Conservation (phyloP, 495 filamentous ascomycete genomes). For the Tuber calosporum region DNA sequence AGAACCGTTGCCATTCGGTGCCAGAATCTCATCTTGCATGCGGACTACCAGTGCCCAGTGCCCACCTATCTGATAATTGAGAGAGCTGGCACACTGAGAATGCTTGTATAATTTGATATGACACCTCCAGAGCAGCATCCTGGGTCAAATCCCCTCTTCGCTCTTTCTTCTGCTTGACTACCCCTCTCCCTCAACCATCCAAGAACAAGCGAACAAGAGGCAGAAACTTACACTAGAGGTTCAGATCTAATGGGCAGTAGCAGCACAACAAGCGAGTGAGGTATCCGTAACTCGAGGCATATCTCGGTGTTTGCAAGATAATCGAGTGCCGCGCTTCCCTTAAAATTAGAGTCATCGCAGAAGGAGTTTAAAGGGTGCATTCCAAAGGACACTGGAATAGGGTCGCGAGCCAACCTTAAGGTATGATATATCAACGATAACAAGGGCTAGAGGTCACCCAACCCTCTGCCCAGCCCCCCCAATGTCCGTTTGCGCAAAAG, state of each 20-base stretch:
- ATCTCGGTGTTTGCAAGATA: not conserved
- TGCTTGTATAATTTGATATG: not conserved
- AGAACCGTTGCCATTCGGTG: not conserved
- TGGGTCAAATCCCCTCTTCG: not conserved
- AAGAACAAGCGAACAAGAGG: not conserved
- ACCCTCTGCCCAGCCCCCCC: too few relatives aligned
- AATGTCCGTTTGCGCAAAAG: too few relatives aligned
- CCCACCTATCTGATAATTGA: not conserved
- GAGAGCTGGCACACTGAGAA: not conserved
- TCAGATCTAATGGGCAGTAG: not conserved
- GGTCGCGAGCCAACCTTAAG: too few relatives aligned
- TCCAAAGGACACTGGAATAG: too few relatives aligned
- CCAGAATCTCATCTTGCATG: slow-evolving; percentile 4
- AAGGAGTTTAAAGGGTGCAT: too few relatives aligned
- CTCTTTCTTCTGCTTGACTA: not conserved
- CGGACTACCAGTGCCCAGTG: not conserved
- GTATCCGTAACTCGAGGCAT: not conserved
- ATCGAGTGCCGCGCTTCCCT: not conserved
- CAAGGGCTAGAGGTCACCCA: too few relatives aligned
- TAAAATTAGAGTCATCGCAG: not conserved
- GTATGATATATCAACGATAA: too few relatives aligned
- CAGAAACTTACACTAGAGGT: not conserved
- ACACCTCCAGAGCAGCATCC: not conserved
- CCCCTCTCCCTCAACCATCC: not conserved
- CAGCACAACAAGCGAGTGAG: not conserved